Evolutionary conservation across 805 yeast species (phyloP), one percentile per base, ranked within the genome.

Genomic region (Yarrowia deformans): DNA sequence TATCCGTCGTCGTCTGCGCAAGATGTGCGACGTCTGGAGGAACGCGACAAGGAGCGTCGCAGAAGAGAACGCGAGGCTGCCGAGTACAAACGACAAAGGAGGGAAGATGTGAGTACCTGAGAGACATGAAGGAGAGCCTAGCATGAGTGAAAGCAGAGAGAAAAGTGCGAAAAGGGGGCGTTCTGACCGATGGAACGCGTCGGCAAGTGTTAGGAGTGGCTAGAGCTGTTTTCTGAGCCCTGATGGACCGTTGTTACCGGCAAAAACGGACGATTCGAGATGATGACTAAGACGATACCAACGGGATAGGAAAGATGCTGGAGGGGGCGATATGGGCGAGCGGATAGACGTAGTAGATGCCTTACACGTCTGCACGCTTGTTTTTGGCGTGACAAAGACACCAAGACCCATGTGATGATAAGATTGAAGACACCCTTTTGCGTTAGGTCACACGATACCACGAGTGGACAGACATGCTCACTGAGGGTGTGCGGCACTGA

Each of bases 1-100:
- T 49, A 63, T 48, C 56, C 68, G 56, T 60, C 66, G 66, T 63
- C 68, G 55, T 63, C 68, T 14, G 49, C 49, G 29, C 70, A 48
- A 37, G 55, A 48, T 19, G 68, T 49, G 45, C 68, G 70, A 37
- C 69, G 73, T 48, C 40, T 70, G 46, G 75, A 72, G 67, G 77
- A 70, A 54, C 71, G 73, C 63, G 72, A 70, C 60, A 68, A 70
- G 50, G 76, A 74, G 48, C 73, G 76, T 14, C 74, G 74, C 34
- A 69, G 74, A 54, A 68, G 78, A 63, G 73, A 73, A 42, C 69
- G 72, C 67, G 72, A 71, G 45, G 72, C 75, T 45, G 73, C 74
- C 19, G 74, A 73, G 61, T 72, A 73, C 71, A 63, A 73, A 68
- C 73, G 76, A 48, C 69, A 48, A 16, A 35, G 56, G 48, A 46